phyloP scores from a whole-genome alignment of 345 rosid genomes.

The Populus deltoides region DNA sequence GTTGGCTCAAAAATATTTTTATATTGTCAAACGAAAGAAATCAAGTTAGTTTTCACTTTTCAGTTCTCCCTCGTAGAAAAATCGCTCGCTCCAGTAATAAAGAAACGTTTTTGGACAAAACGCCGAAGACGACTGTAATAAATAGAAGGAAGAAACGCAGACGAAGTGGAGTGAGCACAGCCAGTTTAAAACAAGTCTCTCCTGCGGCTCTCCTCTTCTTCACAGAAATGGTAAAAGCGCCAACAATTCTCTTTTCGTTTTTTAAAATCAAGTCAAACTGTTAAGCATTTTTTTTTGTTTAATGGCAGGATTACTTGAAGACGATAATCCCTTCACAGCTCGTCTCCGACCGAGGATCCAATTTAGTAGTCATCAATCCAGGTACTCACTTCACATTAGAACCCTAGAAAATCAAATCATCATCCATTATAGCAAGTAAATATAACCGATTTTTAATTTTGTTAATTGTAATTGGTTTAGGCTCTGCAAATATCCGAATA shows the following conservation, averaged over 20 bases:
- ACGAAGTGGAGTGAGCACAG: neutral
- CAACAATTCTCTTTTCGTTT: neutral
- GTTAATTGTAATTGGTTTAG: neutral
- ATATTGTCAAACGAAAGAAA: no score
- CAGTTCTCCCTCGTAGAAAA: neutral
- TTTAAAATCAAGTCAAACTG: neutral
- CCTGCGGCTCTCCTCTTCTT: neutral
- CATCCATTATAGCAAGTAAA: neutral
- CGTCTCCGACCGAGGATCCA: slow-evolving; percentile 78
- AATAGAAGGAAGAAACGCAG: neutral
- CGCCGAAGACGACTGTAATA: neutral
- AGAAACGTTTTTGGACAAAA: neutral
- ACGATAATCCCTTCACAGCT: slow-evolving; percentile 88
- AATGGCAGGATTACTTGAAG: slow-evolving; percentile 84
- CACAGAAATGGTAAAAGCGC: slow-evolving; percentile 1
- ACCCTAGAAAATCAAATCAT: neutral
- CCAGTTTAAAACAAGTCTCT: neutral
- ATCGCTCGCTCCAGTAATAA: neutral
- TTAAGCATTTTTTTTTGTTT: neutral
- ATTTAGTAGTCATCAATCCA: slow-evolving; percentile 80
- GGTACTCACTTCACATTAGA: slow-evolving; percentile 33
- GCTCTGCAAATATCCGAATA: slow-evolving; percentile 74
- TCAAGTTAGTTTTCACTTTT: neutral
- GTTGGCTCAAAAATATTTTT: no score
- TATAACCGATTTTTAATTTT: neutral